Evolutionary conservation across 192 early-diverging fungal species (phyloP).

Genomic region (Coemansia sp.): DNA sequence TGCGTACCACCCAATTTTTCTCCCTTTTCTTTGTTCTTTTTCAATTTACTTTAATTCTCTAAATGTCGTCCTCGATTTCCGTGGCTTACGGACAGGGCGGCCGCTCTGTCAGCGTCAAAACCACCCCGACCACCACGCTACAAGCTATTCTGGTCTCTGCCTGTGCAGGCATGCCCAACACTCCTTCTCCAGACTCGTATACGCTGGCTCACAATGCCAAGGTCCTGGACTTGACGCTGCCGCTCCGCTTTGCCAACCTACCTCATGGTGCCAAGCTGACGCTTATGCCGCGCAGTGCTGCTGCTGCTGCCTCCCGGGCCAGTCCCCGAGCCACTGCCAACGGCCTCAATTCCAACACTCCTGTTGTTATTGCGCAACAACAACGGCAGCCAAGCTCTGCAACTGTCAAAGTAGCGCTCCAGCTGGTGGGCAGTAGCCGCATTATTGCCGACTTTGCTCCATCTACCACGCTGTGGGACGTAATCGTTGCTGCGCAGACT

Average conservation of each 20-base stretch:
- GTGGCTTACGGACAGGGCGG: conserved; percentile 50
- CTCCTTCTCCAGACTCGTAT: conserved; percentile 56
- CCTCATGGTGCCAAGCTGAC: conserved; percentile 74
- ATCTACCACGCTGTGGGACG: conserved; percentile 65
- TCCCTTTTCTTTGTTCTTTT: neutral
- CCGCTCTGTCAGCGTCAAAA: conserved; percentile 56
- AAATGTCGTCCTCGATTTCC: conserved; percentile 61
- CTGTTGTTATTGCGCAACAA: neutral
- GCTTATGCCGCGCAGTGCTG: conserved; percentile 35
- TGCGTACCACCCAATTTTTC: too few relatives aligned
- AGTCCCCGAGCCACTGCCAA: neutral
- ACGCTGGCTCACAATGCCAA: conserved; percentile 65
- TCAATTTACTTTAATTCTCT: neutral
- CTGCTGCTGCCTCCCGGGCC: neutral
- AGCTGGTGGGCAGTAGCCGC: conserved; percentile 67
- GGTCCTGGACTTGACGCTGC: conserved; percentile 66
- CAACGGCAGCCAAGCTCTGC: neutral
- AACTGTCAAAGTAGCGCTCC: conserved; percentile 65
- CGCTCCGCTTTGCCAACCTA: conserved; percentile 78
- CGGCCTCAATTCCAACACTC: neutral
- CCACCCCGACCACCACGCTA: conserved; percentile 72
- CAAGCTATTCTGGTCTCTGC: conserved; percentile 62
- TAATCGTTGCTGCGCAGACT: conserved; percentile 16
- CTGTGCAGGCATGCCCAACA: conserved; percentile 57
- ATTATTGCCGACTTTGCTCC: conserved; percentile 61